phyloP scores from a whole-genome alignment of 2,329 filamentous ascomycete genomes.

The Sporothrix pallida region DNA sequence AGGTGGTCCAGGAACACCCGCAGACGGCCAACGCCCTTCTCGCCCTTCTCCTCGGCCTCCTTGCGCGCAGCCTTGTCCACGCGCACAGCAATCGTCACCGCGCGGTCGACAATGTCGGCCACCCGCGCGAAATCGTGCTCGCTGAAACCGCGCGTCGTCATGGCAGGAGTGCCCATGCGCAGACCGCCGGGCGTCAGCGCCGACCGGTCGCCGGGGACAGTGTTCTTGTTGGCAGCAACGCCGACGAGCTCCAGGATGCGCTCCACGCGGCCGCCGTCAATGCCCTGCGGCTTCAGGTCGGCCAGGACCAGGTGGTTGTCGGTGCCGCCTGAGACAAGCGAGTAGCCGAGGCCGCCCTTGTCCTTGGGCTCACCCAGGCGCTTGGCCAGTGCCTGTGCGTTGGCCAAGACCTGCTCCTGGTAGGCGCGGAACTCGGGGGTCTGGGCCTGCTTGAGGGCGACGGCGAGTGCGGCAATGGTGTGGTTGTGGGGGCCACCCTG shows the following conservation, averaged over 20 bases:
- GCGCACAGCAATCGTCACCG: conserved; percentile 77
- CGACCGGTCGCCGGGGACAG: conserved; percentile 91
- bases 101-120: conserved; percentile 82
- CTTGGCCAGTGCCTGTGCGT: conserved; percentile 84
- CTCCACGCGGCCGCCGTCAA: conserved; percentile 90
- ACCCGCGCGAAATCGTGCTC: conserved; percentile 87
- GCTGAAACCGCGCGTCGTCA: conserved; percentile 94
- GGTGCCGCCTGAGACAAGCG: conserved; percentile 89
- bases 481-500: conserved; percentile 99
- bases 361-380: conserved; percentile 70
- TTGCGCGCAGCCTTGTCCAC: conserved; percentile 75
- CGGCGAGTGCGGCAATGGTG: conserved; percentile 93
- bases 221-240: conserved; percentile 99
- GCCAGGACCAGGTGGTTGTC: conserved; percentile 96
- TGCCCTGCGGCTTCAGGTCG: conserved; percentile 84
- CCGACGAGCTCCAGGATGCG: conserved; percentile 89
- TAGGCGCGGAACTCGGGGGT: conserved; percentile 89
- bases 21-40: conserved; percentile 68
- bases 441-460: conserved; percentile 92
- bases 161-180: conserved; percentile 92
- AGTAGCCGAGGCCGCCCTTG: conserved; percentile 80
- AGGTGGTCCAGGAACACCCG: conserved; percentile 72
- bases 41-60: conserved; percentile 68
- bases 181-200: conserved; percentile 92
- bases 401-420: conserved; percentile 86